Percentiles rank a stretch among this genome's conserved stretches.
phyloP scores from a whole-genome alignment of 2,329 filamentous ascomycete species.

The Mycosphaerella arachidis region DNA sequence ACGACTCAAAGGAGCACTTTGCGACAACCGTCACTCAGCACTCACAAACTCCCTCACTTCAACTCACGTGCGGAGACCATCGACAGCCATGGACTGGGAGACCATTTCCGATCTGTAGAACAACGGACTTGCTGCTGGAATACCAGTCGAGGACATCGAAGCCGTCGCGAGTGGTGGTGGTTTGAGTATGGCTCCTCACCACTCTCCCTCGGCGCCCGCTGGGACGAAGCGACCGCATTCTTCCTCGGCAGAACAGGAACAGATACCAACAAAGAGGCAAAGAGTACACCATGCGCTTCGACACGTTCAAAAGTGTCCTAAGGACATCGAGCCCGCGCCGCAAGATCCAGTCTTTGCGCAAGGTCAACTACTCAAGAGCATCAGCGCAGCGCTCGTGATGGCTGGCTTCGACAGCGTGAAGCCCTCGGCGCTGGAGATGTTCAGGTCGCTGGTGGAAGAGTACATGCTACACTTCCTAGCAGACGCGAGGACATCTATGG shows the following conservation, averaged over 20 bases:
- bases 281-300: constrained; percentile 22
- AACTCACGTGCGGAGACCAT: not conserved
- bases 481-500: constrained; percentile 55
- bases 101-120: not conserved
- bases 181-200: constrained; percentile 13
- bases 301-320: constrained; percentile 27
- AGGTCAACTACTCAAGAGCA: constrained; percentile 51
- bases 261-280: constrained; percentile 17
- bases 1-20: not conserved
- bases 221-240: constrained; percentile 20
- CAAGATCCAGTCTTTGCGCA: constrained; percentile 52
- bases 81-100: not conserved
- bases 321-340: constrained; percentile 33
- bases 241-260: constrained; percentile 1
- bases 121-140: not conserved
- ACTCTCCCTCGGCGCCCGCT: constrained; percentile 2
- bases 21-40: not conserved
- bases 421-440: constrained; percentile 53
- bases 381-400: constrained; percentile 48
- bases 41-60: not conserved
- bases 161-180: not conserved
- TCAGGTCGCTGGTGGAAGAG: constrained; percentile 53
- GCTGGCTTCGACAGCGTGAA: constrained; percentile 54
- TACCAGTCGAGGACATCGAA: not conserved
- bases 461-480: constrained; percentile 55